Base-by-base conservation (phyloP, 2,329 filamentous ascomycete species). In the Talaromyces piceae region DNA sequence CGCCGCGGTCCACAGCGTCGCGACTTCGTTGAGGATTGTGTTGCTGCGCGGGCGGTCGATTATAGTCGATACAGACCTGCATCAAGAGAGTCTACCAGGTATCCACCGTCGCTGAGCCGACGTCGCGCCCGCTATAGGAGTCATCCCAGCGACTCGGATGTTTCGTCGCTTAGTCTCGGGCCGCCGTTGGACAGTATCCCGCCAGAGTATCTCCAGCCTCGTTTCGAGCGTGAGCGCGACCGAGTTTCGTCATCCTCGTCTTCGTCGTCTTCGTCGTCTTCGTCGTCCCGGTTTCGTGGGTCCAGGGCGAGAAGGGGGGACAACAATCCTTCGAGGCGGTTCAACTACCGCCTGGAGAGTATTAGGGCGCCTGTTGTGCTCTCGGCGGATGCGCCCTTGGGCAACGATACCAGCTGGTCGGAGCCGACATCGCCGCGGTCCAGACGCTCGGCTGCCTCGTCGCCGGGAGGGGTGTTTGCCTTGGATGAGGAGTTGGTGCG, bases 111-210 rank as follows among this genome's bases (percentile, higher is more conserved):
- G 7, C 33, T 18, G 16, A 37, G 16, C 20, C 16, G 16, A 18
- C 2, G n/a, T 3, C 5, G 33, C 5, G 11, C 33, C 4, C 16
- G 33, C 3, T 4, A 9, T 7, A 30, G 1, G 18, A 31, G 27
- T 26, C 22, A 44, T 23, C 46, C 37, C n/a, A 53, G 33, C 43
- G 49, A 53, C 20, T 53, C 51, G 23, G 51, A 53, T n/a, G 28
- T 53, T n/a, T 53, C 51, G 5, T 5, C 41, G 13, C 18, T 53
- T 11, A 25, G 45, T 28, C 30, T 53, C 16, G 51, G 51, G 6
- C 37, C 41, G 37, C 51, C 51, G 1, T 22, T 43, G 20, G 39
- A 9, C 1, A 43, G 39, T 43, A 8, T 43, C 5, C 3, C 4
- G 3, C 12, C 20, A 4, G 4, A 3, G 13, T 12, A 25, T 11